Base-by-base conservation (phyloP, 257 asterid genomes). In the Fraxinus anomala region DNA sequence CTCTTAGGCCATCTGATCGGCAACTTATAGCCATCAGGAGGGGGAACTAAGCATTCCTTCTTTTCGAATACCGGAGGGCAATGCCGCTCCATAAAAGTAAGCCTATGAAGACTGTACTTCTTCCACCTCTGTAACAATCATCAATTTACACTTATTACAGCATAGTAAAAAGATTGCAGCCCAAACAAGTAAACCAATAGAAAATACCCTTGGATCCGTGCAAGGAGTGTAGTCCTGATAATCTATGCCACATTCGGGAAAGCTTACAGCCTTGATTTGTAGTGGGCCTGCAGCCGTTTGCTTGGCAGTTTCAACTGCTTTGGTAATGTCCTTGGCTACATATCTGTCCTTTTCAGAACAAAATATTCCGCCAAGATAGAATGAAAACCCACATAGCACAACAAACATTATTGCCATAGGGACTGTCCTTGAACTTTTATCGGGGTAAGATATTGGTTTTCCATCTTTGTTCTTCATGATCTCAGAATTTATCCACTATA, bases 161-260 rank as follows among this genome's bases (percentile, higher is more conserved):
- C 33, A 63, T 63, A 63, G 36, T 63, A 3, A 63, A 63, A 23
- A 3, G 7, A 63, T 0, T 1, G 1, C 33, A 26, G 1, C 0
- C 19, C 33, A 23, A 23, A 24, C 19, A 23, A 63, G 34, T 17
- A 54, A 19, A 54, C n/a, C 65, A 54, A 54, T 19, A 63, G 21
- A 63, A 63, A 23, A 63, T 63, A 93, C 99, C 91, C 85, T 92
- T 19, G 99, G 99, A 89, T 96, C 99, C 17, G 99, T 96, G 93
- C 99, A 96, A 10, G 99, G 99, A 1, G 99, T 93, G 87, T 91
- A 96, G 83, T 89, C 99, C 81, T 93, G 99, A 73, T 75, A 82
- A 76, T 91, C 95, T 9, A 90, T 81, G 72, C 90, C 79, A 78
- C 99, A 96, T 66, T 90, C 94, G 2, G 94, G 82, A 81, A 96